Evolutionary conservation across 345 rosid genomes (phyloP), one percentile per base, ranked within the genome.

Genomic region (Eucalyptus globulus): DNA sequence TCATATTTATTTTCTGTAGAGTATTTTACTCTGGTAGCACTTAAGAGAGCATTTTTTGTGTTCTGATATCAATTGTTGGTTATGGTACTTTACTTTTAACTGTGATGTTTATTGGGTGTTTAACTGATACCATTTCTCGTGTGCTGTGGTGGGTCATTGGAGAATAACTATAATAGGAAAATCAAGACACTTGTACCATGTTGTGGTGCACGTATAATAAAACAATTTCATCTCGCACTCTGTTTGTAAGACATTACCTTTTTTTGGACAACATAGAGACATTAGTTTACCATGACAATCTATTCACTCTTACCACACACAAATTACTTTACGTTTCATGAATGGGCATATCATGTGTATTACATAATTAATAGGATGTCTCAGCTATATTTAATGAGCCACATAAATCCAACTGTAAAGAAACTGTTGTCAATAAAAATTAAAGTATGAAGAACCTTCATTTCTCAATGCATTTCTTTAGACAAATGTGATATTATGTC

Each of bases 61-160:
- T 37, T 37, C 40, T 37, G 40, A 37, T 37, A 37, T 37, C 40
- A 37, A 37, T 37, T 37, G 40, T 37, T 37, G 40, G 40, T 37
- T 37, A 37, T 37, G 40, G 40, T 37, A 37, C 4, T 4, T 37
- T 40, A 40, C 40, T 40, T 4, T 40, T 11, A 11, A 47, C 49
- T 11, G 49, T 47, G 3, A 47, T 11, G 13, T 47, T 47, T 47
- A 47, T 47, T 11, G 49, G 49, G 49, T 47, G 49, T 1, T 11
- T 47, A 47, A 47, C 49, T 11, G 49, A 47, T 47, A 47, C 2
- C 49, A 47, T 47, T 47, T 47, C 49, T 47, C 0, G 1, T 47
- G 11, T 4, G 2, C 49, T 47, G 49, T 47, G 49, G 49, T 47
- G 0, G 2, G 49, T 47, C 3, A 47, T 1, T 1, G 5, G 1